Base-by-base conservation (phyloP, 2,329 filamentous ascomycete genomes). In the Colletotrichum orchidophilum region DNA sequence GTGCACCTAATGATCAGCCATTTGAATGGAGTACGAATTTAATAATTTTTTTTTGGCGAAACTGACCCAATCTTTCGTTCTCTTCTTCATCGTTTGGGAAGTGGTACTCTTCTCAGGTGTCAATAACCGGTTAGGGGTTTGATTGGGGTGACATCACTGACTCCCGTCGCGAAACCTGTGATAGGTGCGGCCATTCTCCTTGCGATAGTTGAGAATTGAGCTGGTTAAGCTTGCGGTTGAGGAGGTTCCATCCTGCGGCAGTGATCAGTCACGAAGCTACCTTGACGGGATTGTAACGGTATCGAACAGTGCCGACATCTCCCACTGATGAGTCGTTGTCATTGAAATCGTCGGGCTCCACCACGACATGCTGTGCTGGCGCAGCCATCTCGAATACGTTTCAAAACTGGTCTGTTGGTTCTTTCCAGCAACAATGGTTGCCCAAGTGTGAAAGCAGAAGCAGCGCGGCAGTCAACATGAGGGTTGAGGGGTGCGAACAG, bases 191-290 rank as follows among this genome's bases (percentile, higher is more conserved):
- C 72, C 72, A 12, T 73, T 73, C 27, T 73, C 72, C n/a, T 66
- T 66, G 9, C 70, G 61, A 31, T 73, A 73, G 39, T 73, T 35
- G 3, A 73, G 61, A 5, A 73, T 82, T 39, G 81, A 83, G 3
- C 81, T 81, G 21, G 73, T 73, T 26, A 81, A 71, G 7, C 79
- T 81, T 0, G 75, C 76, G 0, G 78, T 80, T n/a, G 79, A 78
- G 12, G 53, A 27, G 1, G 64, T 46, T 3, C 13, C 42, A 1
- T 65, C 64, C 71, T 73, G 46, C 8, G 8, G 1, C 13, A 8
- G 6, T 1, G 7, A 54, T 71, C 53, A 71, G 33, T 18, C 39
- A 26, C 3, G 12, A 35, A 8, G 5, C 6, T 4, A 29, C 42
- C 8, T 5, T 5, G 5, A 7, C 5, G 18, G 3, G 31, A 13